Percentiles rank a stretch among this genome's conserved stretches.
Conservation (phyloP, 2,329 filamentous ascomycete species). For the Aspergillus caelatus region DNA sequence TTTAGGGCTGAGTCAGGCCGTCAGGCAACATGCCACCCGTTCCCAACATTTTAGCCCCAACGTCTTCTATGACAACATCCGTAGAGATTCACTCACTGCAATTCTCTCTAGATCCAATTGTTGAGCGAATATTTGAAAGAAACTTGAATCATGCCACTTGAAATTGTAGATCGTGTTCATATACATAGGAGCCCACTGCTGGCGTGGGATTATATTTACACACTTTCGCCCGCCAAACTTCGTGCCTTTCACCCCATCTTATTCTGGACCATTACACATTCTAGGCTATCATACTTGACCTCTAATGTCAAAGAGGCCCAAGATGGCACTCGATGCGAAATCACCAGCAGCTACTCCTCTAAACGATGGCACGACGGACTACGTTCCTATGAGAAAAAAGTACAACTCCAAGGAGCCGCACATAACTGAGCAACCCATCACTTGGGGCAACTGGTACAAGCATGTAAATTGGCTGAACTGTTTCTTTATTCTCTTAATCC, state of each 20-base stretch:
- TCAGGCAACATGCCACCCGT: background rate
- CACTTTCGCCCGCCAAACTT: too few relatives aligned
- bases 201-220: background rate
- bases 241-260: background rate
- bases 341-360: background rate
- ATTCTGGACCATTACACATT: background rate
- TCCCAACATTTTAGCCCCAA: slow-evolving; percentile 1
- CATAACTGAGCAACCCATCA: slow-evolving; percentile 78
- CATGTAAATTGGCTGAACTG: slow-evolving; percentile 91
- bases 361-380: background rate
- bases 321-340: background rate
- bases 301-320: background rate
- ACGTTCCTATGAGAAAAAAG: background rate
- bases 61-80: background rate
- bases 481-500: slow-evolving; percentile 73
- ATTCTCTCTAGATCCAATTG: background rate
- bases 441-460: slow-evolving; percentile 78
- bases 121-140: background rate
- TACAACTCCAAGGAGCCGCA: slow-evolving; percentile 62
- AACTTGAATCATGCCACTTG: background rate
- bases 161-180: background rate
- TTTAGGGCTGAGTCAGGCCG: background rate
- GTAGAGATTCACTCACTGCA: background rate
- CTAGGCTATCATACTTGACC: background rate
- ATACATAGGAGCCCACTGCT: background rate